Base-by-base conservation (phyloP, 768 basidiomycete genomes). In the Amanita subjunquillea region DNA sequence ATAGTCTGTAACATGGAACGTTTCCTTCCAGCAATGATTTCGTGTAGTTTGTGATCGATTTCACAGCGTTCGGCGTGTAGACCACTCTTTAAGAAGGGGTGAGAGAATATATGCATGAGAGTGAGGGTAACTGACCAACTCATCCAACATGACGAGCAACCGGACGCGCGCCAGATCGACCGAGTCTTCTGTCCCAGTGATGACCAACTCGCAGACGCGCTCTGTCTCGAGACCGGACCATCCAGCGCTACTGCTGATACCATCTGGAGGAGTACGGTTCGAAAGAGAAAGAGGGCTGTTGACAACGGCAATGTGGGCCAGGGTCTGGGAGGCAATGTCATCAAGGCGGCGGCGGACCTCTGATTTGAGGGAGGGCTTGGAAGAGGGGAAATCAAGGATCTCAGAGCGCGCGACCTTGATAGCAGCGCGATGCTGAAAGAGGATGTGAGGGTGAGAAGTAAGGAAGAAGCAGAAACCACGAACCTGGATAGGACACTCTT, bases 151-250 rank as follows among this genome's bases (percentile, higher is more conserved):
- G 54, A 95, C 94, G 57, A 98, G 71, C 42, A 98, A 67, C 30
- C 90, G 80, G 36, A 96, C 89, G 58, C 92, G 82, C 29, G 95
- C 95, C 25, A 94, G 75, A 60, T 95, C 91, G 17, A 95, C 92
- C 36, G 88, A 82, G 62, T 96, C 91, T 39, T 87, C 85, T 42
- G 80, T 76, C 1, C 95, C 95, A 20, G 90, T 91, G 54, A 98
- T 77, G 55, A 94, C 87, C 40, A 97, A 76, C 63, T 96, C 92
- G 61, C 95, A 97, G 44, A 91, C 86, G 53, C 91, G 77, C 66
- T 98, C 95, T 1, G 90, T 89, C 72, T 97, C 95, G 13, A 98
- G 78, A 2, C 94, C 92, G 3, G 86, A 86, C 78, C 89, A 91
- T 34, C 88, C 87, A 25, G 83, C 83, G 58, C 75, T 84, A 57